Evolutionary conservation across 2,329 filamentous ascomycete species (phyloP).

Genomic region (Beauveria australis): DNA sequence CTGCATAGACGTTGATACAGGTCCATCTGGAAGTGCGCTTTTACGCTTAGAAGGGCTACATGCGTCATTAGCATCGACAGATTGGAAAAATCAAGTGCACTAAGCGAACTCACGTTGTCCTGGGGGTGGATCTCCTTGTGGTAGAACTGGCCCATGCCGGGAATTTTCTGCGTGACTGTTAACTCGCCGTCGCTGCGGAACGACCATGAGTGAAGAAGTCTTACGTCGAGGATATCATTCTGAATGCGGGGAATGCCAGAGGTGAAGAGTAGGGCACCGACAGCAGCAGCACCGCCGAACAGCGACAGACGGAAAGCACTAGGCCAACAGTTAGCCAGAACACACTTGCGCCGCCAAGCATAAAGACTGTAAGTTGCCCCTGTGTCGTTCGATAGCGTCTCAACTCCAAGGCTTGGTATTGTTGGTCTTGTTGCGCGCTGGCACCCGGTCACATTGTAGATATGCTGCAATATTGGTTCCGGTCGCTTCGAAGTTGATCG

Average conservation of each 20-base stretch:
- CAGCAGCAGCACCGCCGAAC: constrained; percentile 50
- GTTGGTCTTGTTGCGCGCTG: not conserved
- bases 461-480: no score
- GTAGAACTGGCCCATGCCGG: constrained; percentile 43
- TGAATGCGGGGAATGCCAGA: constrained; percentile 55
- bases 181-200: constrained; percentile 12
- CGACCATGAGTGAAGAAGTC: constrained; percentile 7
- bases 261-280: constrained; percentile 51
- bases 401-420: not conserved
- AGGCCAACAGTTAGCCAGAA: constrained; percentile 3
- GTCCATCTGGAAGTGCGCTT: constrained; percentile 22
- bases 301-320: constrained; percentile 45
- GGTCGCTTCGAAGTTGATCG: not conserved
- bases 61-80: constrained; percentile 17
- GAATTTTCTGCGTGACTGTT: constrained; percentile 40
- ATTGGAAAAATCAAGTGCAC: not conserved
- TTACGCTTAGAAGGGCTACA: constrained; percentile 33
- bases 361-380: not conserved
- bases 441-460: not conserved
- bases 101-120: constrained; percentile 48
- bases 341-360: not conserved
- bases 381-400: not conserved
- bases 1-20: constrained; percentile 18
- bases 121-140: constrained; percentile 47
- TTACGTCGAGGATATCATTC: constrained; percentile 50